Base-by-base conservation (phyloP, 2,329 filamentous ascomycete species). In the Thermomyces lanuginosus region DNA sequence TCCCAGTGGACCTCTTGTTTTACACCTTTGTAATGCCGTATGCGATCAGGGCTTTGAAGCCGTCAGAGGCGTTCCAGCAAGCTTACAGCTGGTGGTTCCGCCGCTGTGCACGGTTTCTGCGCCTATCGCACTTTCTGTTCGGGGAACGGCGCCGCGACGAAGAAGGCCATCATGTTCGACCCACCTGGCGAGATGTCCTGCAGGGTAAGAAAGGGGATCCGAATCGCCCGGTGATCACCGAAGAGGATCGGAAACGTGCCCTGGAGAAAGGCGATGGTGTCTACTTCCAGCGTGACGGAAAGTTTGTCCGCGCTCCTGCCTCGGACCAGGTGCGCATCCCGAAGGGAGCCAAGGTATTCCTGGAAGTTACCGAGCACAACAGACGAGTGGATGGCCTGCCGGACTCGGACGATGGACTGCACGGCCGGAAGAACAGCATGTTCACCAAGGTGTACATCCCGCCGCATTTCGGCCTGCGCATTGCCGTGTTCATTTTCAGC, bases 41-140 rank as follows among this genome's bases (percentile, higher is more conserved):
- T 25, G 74, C 84, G 8, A 71, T 95, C 39, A 76, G 71, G 40
- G 74, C 82, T 40, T 76, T 92, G 53, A 80, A 78, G 46, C 84
- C 86, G 2, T 82, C 80, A 27, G 78, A 92, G 44, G 76, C 72
- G 1, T 60, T 98, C 3, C 78, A 92, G 40, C 61, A 66, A 29
- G 76, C 93, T 63, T 98, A 92, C 48, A 75, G 73, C 5, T 95
- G 86, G 86, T 98, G 89, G 82, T 92, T 98, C 57, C 75, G 77
- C 39, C 72, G 69, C 41, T 92, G 84, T 46, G 89, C 84, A 8
- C 67, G 80, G 26, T 59, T 64, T 21, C 60, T 98, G 27, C 71
- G 86, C 12, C 61, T 98, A 18, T 91, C 82, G 1, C 80, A 84
- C 58, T 98, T 98, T 49, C 68, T 98, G 21, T 95, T 98, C 45